phyloP scores from a whole-genome alignment of 805 yeast genomes.

The Candida maris region DNA sequence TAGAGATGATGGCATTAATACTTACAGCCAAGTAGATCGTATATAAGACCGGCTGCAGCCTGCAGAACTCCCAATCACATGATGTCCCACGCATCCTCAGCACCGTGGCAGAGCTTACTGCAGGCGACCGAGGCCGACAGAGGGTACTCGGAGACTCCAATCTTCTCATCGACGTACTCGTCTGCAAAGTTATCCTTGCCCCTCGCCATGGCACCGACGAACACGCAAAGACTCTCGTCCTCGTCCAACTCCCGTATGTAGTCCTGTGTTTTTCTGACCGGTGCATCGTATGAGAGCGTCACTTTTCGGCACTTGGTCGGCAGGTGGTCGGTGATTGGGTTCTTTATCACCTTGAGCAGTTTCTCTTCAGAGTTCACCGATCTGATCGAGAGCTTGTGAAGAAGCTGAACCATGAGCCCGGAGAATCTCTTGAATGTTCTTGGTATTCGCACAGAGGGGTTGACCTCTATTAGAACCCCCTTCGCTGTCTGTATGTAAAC shows the following conservation, averaged over 20 bases:
- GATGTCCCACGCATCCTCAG: conserved; percentile 97
- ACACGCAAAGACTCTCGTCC: conserved; percentile 94
- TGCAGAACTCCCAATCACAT: too few relatives aligned
- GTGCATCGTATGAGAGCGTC: conserved; percentile 90
- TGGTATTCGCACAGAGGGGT: conserved; percentile 95
- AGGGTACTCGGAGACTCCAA: conserved; percentile 93
- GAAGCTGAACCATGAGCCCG: conserved; percentile 94
- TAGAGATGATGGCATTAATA: too few relatives aligned
- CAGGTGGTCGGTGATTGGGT: conserved; percentile 94
- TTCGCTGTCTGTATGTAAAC: conserved; percentile 95
- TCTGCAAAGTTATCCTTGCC: conserved; percentile 98
- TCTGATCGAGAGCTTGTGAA: conserved; percentile 88
- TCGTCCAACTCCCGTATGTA: conserved; percentile 74
- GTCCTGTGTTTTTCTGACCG: conserved; percentile 82
- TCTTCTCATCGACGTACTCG: conserved; percentile 92
- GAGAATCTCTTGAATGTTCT: conserved; percentile 97
- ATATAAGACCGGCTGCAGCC: too few relatives aligned
- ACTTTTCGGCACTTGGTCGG: conserved; percentile 94
- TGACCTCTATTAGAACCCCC: conserved; percentile 92
- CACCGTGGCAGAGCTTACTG: conserved; percentile 96
- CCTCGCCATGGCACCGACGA: conserved; percentile 99
- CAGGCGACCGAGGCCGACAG: conserved; percentile 97
- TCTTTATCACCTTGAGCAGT: conserved; percentile 88
- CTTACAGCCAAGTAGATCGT: too few relatives aligned
- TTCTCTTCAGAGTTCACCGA: conserved; percentile 95